These are phyloP conservation scores for Arachis monticola DNA, from an alignment of 331 rosid genomes.

Conservation along the genomic window DNA sequence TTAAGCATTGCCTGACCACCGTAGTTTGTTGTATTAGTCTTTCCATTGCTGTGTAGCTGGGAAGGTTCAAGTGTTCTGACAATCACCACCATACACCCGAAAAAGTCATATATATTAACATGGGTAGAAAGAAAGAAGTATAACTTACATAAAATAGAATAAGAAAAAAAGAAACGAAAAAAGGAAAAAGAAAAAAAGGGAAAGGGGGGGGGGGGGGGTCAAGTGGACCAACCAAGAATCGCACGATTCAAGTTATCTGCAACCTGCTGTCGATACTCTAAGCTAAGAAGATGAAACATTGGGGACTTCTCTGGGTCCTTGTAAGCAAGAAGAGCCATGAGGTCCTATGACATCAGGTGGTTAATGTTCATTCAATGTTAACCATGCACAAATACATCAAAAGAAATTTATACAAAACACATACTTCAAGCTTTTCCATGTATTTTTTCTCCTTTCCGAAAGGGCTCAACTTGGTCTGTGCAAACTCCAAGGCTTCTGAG, in stretches of 20 bases:
- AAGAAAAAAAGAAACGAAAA: slow-evolving; percentile 14
- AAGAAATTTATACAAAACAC: not conserved
- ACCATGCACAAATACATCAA: not conserved
- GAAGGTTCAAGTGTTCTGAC: slow-evolving; percentile 79
- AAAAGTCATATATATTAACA: slow-evolving; percentile 15
- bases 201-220: not conserved
- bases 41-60: slow-evolving; percentile 87
- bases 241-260: slow-evolving; percentile 84
- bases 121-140: slow-evolving; percentile 24
- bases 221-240: slow-evolving; percentile 78
- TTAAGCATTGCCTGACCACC: slow-evolving; percentile 77
- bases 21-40: slow-evolving; percentile 88
- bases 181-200: no score
- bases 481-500: slow-evolving; percentile 97
- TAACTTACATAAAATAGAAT: slow-evolving; percentile 11
- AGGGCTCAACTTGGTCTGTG: slow-evolving; percentile 79
- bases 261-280: slow-evolving; percentile 74
- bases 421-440: slow-evolving; percentile 74
- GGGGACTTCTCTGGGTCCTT: slow-evolving; percentile 92
- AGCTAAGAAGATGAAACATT: slow-evolving; percentile 83
- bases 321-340: slow-evolving; percentile 88
- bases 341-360: slow-evolving; percentile 60
- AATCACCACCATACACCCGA: slow-evolving; percentile 44
- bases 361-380: slow-evolving; percentile 5
- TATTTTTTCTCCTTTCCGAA: slow-evolving; percentile 75